A percentile compares a stretch with the other conserved stretches of the same genome.
These are phyloP conservation scores for Dothidotthia symphoricarpi DNA, from an alignment of 2,329 filamentous ascomycete genomes.

Conservation along the genomic window DNA sequence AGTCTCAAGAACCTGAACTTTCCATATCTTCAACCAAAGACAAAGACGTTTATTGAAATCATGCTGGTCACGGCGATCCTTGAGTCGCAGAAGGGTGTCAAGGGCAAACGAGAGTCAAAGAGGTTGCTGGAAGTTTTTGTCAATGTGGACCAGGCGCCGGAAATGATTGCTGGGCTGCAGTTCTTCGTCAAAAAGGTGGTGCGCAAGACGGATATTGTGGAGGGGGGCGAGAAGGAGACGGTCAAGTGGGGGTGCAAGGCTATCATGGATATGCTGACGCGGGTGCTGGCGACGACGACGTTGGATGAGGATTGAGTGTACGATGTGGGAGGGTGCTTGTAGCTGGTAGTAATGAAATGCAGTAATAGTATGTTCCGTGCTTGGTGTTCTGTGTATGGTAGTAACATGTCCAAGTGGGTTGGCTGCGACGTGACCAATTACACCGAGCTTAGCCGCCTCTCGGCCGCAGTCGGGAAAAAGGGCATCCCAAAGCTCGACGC, in stretches of 20 bases:
- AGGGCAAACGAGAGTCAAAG: constrained; percentile 54
- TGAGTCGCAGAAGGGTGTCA: constrained; percentile 56
- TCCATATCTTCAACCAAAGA: constrained; percentile 71
- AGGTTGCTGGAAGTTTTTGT: constrained; percentile 66
- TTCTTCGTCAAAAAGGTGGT: constrained; percentile 79
- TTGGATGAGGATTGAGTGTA: constrained; percentile 40
- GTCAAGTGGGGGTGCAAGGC: constrained; percentile 48
- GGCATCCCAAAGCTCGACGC: constrained; percentile 28
- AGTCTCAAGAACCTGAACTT: constrained; percentile 72
- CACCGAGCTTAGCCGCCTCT: constrained; percentile 24
- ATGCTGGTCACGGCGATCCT: constrained; percentile 74
- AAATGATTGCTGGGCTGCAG: constrained; percentile 70
- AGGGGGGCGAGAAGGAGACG: constrained; percentile 52
- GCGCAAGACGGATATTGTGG: constrained; percentile 58
- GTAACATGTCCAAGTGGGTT: no score
- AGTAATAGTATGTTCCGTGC: no score
- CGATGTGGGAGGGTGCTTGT: background rate
- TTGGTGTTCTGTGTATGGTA: no score
- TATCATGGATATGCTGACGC: constrained; percentile 39
- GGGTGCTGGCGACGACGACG: constrained; percentile 33
- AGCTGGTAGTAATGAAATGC: no score
- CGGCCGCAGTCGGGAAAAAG: constrained; percentile 19
- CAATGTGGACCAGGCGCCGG: constrained; percentile 61
- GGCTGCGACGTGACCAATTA: no score
- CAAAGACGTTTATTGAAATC: constrained; percentile 75